Conservation (phyloP, 139 green algal genomes). For the Chlorella vulgaris region DNA sequence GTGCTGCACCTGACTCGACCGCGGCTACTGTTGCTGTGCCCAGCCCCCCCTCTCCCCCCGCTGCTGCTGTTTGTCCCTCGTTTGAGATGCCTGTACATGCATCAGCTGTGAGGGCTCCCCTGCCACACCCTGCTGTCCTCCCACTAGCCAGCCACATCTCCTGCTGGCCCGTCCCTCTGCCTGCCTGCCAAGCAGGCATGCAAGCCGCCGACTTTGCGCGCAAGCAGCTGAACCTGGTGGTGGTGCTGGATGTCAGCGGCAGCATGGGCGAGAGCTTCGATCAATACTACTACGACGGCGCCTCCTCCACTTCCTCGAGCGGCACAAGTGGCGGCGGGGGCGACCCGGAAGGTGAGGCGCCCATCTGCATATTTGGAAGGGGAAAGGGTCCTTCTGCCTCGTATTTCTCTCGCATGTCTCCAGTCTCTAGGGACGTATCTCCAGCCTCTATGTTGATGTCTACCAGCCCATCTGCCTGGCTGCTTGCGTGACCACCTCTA, state of each 20-base stretch:
- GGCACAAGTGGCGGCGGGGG: too few relatives aligned
- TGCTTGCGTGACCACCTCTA: too few relatives aligned
- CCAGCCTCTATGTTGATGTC: too few relatives aligned
- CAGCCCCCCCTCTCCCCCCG: too few relatives aligned
- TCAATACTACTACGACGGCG: slow-evolving; percentile 44
- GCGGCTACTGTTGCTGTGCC: too few relatives aligned
- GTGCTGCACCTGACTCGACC: not conserved
- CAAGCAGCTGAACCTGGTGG: slow-evolving; percentile 28
- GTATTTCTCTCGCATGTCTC: too few relatives aligned
- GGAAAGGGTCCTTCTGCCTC: too few relatives aligned
- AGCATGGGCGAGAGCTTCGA: slow-evolving; percentile 32
- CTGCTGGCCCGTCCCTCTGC: not conserved
- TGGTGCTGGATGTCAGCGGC: slow-evolving; percentile 38
- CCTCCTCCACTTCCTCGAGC: too few relatives aligned
- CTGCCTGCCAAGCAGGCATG: not conserved
- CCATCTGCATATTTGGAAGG: not conserved
- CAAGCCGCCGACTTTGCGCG: slow-evolving; percentile 8
- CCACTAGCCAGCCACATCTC: not conserved
- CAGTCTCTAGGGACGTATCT: too few relatives aligned
- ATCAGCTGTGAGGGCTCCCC: not conserved
- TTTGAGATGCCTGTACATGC: not conserved
- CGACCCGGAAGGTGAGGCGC: not conserved
- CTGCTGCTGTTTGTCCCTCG: too few relatives aligned
- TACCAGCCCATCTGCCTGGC: too few relatives aligned
- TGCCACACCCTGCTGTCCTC: not conserved